phyloP scores from a whole-genome alignment of 2,329 filamentous ascomycete species.

The Orbilia blumenaviensis region DNA sequence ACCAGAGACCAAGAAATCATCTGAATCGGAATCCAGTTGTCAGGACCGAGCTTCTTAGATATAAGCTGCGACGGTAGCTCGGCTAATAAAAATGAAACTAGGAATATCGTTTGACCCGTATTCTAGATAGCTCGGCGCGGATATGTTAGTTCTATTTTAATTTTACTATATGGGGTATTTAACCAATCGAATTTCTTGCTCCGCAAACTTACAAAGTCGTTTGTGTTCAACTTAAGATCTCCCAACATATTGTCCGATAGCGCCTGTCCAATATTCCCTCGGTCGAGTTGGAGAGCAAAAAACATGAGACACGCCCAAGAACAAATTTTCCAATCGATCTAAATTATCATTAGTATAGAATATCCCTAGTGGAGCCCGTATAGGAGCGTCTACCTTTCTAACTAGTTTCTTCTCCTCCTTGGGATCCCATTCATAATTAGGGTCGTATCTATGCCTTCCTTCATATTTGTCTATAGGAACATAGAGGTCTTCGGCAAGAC shows the following conservation, averaged over 20 bases:
- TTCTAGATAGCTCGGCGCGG: constrained; percentile 63
- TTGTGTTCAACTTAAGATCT: constrained; percentile 65
- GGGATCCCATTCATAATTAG: constrained; percentile 67
- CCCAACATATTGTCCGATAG: constrained; percentile 70
- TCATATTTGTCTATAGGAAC: constrained; percentile 69
- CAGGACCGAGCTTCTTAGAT: constrained; percentile 68
- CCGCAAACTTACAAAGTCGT: constrained; percentile 64
- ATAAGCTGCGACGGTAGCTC: constrained; percentile 72
- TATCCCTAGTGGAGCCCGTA: neutral
- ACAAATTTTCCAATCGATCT: constrained; percentile 62
- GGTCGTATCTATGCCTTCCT: constrained; percentile 69
- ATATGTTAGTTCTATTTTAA: neutral
- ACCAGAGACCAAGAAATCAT: constrained; percentile 69
- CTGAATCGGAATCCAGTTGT: constrained; percentile 70
- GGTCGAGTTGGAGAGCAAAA: constrained; percentile 71
- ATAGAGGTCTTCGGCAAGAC: constrained; percentile 61
- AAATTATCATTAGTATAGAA: neutral
- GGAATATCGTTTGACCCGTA: constrained; percentile 68
- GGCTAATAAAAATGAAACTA: constrained; percentile 66
- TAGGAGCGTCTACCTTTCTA: constrained; percentile 63
- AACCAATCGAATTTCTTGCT: neutral
- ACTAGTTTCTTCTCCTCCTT: constrained; percentile 69
- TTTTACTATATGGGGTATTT: neutral
- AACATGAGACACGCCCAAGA: constrained; percentile 68
- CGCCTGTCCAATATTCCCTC: constrained; percentile 71